phyloP scores from a whole-genome alignment of 148 eudicot genomes.

The Chenopodium berlandieri region DNA sequence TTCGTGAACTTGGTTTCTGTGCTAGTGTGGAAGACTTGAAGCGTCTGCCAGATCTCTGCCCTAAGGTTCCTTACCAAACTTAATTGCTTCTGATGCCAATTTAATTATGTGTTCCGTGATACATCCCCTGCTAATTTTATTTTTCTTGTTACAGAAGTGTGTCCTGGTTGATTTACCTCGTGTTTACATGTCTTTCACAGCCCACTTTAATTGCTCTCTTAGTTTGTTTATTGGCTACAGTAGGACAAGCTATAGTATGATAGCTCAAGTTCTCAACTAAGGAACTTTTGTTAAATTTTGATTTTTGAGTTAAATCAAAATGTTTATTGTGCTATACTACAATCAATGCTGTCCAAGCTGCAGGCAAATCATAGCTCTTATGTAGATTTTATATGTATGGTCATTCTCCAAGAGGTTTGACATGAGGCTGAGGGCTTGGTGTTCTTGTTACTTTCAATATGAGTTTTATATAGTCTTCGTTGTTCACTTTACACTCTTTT shows the following conservation, averaged over 20 bases:
- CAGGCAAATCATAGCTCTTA: background rate
- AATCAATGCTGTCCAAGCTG: background rate
- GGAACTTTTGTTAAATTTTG: background rate
- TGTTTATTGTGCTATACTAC: background rate
- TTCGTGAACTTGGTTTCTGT: slow-evolving; percentile 48
- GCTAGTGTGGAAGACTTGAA: slow-evolving; percentile 53
- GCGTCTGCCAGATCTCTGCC: slow-evolving; percentile 65
- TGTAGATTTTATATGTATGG: background rate
- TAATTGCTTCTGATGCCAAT: background rate
- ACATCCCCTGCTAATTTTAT: background rate
- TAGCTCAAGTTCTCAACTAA: background rate
- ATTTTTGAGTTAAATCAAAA: background rate
- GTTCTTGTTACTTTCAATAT: background rate
- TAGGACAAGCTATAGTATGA: background rate
- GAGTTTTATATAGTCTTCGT: background rate
- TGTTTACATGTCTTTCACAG: background rate
- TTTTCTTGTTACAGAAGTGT: background rate
- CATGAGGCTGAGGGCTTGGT: background rate
- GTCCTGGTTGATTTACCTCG: background rate
- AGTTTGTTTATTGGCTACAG: background rate
- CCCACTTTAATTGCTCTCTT: background rate
- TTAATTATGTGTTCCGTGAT: slow-evolving; percentile 5
- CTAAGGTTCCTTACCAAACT: slow-evolving; percentile 48
- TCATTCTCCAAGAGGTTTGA: background rate
- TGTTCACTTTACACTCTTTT: too few species aligned